phyloP scores from a whole-genome alignment of 257 asterid species.

The Leptodermis oblonga region DNA sequence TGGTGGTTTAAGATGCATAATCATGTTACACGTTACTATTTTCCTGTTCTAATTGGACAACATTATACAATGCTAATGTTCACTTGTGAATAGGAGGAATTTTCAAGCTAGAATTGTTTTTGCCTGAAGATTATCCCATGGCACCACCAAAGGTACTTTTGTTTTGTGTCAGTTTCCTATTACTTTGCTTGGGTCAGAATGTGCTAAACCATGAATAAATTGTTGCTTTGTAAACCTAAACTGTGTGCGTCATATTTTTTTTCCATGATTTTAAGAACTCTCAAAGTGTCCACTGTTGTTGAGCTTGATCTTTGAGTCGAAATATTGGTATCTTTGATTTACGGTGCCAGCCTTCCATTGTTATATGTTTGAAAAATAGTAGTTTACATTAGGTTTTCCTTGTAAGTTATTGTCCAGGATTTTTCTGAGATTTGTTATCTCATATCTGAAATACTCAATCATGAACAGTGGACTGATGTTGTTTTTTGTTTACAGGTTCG shows the following conservation, averaged over 20 bases:
- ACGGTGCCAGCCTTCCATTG: too few species aligned
- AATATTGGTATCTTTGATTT: too few species aligned
- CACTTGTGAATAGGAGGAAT: conserved; percentile 59
- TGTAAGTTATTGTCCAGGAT: neutral
- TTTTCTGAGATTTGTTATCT: neutral
- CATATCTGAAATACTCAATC: neutral
- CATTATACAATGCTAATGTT: neutral
- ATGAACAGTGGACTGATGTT: neutral
- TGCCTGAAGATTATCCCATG: conserved; percentile 97
- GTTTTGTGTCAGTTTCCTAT: too few species aligned
- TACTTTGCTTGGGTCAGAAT: too few species aligned
- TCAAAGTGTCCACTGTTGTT: neutral
- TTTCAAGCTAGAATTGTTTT: conserved; percentile 83
- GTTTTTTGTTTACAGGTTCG: conserved; percentile 57
- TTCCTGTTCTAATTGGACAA: neutral
- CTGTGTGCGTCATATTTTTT: neutral
- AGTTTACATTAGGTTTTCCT: neutral
- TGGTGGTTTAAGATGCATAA: neutral
- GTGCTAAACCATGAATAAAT: too few species aligned
- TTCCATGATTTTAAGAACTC: neutral
- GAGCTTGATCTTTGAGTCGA: too few species aligned
- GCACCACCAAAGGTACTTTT: conserved; percentile 80
- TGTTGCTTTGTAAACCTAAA: neutral
- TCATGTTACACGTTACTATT: neutral
- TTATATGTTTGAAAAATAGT: too few species aligned